Conservation (phyloP, 192 early-diverging fungal species). For the Backusella australiensis region DNA sequence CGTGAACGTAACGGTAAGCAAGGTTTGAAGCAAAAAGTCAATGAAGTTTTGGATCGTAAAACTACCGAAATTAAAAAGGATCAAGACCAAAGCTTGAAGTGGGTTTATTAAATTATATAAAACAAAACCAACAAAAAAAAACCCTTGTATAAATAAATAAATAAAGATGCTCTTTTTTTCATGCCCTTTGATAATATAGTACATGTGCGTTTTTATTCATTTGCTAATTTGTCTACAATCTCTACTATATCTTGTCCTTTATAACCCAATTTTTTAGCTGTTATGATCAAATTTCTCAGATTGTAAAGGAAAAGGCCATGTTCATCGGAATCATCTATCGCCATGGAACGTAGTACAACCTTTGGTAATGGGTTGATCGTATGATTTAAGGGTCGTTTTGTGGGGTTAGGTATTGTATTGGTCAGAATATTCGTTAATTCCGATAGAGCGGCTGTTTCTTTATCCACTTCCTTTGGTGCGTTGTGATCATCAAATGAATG, state of each 20-base stretch:
- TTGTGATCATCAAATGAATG: background rate
- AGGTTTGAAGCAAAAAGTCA: conserved; percentile 66
- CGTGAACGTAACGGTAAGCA: conserved; percentile 60
- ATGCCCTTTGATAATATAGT: background rate
- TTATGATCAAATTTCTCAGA: conserved; percentile 18
- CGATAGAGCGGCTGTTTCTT: conserved; percentile 23
- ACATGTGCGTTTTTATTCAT: conserved; percentile 5
- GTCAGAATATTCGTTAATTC: conserved; percentile 35
- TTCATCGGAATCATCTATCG: background rate
- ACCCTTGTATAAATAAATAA: background rate
- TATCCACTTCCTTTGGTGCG: conserved; percentile 32
- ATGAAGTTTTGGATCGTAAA: conserved; percentile 59
- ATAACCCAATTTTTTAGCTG: conserved; percentile 25
- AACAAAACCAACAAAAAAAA: background rate
- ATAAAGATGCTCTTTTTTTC: background rate
- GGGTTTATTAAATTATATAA: conserved; percentile 29
- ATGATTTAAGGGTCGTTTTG: background rate
- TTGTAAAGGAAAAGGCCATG: conserved; percentile 21
- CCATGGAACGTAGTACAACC: conserved; percentile 4
- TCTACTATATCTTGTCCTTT: conserved; percentile 22
- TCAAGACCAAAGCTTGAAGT: conserved; percentile 30
- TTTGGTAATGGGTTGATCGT: conserved; percentile 28
- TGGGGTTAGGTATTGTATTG: conserved; percentile 17
- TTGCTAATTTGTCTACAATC: conserved; percentile 22
- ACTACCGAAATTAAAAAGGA: conserved; percentile 19